Conservation (phyloP, 176 grass and related monocot species). For the Otatea glauca region DNA sequence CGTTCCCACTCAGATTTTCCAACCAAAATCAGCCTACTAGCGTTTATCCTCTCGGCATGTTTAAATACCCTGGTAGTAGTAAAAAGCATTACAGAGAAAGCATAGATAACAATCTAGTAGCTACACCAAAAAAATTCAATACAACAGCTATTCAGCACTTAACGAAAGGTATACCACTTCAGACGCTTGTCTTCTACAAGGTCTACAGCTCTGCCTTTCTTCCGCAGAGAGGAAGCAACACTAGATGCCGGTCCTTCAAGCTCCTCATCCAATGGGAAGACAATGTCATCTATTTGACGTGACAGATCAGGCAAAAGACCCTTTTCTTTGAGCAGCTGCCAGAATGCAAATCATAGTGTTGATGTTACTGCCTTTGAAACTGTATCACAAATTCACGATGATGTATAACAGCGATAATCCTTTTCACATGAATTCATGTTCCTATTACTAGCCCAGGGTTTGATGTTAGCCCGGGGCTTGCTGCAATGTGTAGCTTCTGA, state of each 20-base stretch:
- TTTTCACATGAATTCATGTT: background rate
- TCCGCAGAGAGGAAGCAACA: constrained; percentile 65
- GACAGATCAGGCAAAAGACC: constrained; percentile 62
- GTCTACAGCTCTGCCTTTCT: constrained; percentile 70
- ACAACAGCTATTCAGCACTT: background rate
- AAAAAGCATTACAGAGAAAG: constrained; percentile 26
- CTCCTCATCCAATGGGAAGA: constrained; percentile 75
- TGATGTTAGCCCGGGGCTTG: background rate
- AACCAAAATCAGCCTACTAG: constrained; percentile 82
- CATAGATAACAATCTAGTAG: background rate
- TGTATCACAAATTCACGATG: background rate
- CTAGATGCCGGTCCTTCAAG: constrained; percentile 71
- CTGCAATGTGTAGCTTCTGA: background rate
- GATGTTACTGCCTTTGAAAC: constrained; percentile 10
- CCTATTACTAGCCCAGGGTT: background rate
- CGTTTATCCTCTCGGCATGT: constrained; percentile 85
- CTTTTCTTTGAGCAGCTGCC: constrained; percentile 85
- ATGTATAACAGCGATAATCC: background rate
- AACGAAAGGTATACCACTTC: constrained; percentile 65
- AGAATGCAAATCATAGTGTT: constrained; percentile 31
- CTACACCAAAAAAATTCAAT: background rate
- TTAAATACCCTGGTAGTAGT: constrained; percentile 79
- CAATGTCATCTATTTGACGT: constrained; percentile 79
- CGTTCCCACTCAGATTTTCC: constrained; percentile 86
- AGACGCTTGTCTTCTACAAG: constrained; percentile 82